Evolutionary conservation across 176 grass and related monocot species (phyloP), one percentile per base, ranked within the genome.

Genomic region (Panicum miliaceum): DNA sequence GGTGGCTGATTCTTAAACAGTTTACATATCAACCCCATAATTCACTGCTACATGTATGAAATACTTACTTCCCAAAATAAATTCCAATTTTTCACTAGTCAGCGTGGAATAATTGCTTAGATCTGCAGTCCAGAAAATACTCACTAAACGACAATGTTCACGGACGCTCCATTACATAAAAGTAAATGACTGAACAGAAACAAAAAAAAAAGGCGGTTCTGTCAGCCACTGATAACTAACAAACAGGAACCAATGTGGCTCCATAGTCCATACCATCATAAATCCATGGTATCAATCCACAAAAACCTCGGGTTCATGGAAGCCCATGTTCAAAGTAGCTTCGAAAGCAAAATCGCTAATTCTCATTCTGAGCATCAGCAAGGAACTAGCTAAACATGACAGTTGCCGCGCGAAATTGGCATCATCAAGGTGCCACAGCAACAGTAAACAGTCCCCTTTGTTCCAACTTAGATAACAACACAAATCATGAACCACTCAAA

Each of bases 251-350:
- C 1, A 13, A 18, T 23, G 32, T 68, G 58, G 42, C 37, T 68
- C 37, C 48, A 60, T 29, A 25, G n/a, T n/a, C n/a, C n/a, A n/a
- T 32, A 32, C 29, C 29, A 32, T 0, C 15, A 51, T 16, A 13
- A 61, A 60, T 25, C 2, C 20, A 23, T 23, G 25, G 12, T 42
- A 63, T 15, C 15, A 27, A 53, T 59, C 3, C 69, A 70, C n/a
- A 54, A 69, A 69, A 76, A 22, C 58, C 27, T 68, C 4, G 1
- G 6, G 35, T 63, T 64, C 85, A 40, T 76, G 13, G 1, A 63
- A 88, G 43, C 14, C n/a, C 47, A 61, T 42, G 12, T 66, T 26
- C 36, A n/a, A 76, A 38, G 38, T 43, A 38, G 37, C 56, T 67
- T 7, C 10, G 3, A 68, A 79, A 7, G 50, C 26, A 47, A 41